Percentiles rank a stretch among this genome's conserved stretches.
These are phyloP conservation scores for Pinus albicaulis DNA, from an alignment of 75 land plant genomes.

Conservation along the genomic window DNA sequence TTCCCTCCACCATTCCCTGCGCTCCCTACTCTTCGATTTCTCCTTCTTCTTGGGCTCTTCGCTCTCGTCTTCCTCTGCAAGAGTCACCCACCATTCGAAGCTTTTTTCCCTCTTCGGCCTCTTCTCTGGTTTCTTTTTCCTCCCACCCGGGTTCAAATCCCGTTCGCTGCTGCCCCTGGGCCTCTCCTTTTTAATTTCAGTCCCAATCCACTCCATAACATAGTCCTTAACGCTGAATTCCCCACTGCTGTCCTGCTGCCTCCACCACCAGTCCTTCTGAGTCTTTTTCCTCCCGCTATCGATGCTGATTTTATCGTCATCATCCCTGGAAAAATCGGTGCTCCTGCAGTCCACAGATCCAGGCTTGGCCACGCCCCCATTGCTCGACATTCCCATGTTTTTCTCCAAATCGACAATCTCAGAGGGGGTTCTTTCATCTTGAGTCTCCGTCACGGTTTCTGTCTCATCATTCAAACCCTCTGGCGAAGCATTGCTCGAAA, in stretches of 20 bases:
- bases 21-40: slow-evolving; percentile 43
- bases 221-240: slow-evolving; percentile 60
- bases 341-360: neutral
- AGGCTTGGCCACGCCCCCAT: neutral
- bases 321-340: slow-evolving; percentile 14
- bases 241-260: slow-evolving; percentile 33
- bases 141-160: neutral
- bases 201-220: slow-evolving; percentile 81
- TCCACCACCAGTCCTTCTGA: slow-evolving; percentile 41
- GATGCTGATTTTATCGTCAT: slow-evolving; percentile 23
- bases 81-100: slow-evolving; percentile 55
- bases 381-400: slow-evolving; percentile 8
- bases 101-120: slow-evolving; percentile 20
- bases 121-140: slow-evolving; percentile 16
- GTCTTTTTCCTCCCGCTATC: slow-evolving; percentile 35
- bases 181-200: slow-evolving; percentile 51
- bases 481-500: slow-evolving; percentile 13
- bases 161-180: slow-evolving; percentile 26
- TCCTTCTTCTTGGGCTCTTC: slow-evolving; percentile 22
- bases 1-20: slow-evolving; percentile 95
- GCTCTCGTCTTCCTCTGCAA: slow-evolving; percentile 32
- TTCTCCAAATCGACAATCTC: slow-evolving; percentile 24
- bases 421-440: slow-evolving; percentile 13
- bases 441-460: slow-evolving; percentile 15
- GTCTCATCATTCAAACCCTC: slow-evolving; percentile 15